Base-by-base conservation (phyloP, 441 rosid genomes). In the Croton laevigatus region DNA sequence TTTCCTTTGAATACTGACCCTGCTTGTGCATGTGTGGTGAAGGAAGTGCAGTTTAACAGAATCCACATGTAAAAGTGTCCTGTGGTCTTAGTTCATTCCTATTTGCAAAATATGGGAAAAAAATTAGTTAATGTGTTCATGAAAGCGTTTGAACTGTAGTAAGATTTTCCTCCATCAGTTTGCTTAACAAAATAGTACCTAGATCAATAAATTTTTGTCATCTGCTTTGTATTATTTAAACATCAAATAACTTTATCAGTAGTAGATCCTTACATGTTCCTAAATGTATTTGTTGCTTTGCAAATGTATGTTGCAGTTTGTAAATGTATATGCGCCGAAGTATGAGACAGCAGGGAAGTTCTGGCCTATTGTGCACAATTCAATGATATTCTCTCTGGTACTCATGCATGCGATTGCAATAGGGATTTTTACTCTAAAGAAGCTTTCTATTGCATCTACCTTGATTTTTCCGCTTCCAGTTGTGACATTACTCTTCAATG, bases 351-450 rank as follows among this genome's bases (percentile, higher is more conserved):
- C 86, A 0, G 99, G 99, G 70, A 87, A 86, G 80, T 92, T 90
- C 81, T 91, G 99, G 99, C 99, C 99, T 4, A 92, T 87, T 59
- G 90, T 87, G 66, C 97, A 94, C 85, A 87, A 94, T 73, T 87
- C 96, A 0, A 86, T 85, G 93, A 86, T 94, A 79, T 94, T 92
- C 80, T 90, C 98, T 65, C 85, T 94, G 66, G 83, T 94, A 52
- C 91, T 94, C 46, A 92, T 94, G 97, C 99, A 94, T 42, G 90
- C 87, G 48, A 92, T 94, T 59, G 99, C 98, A 42, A 75, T 90
- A 51, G 99, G 99, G 65, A 76, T 92, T 20, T 94, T 94, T 75
- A 84, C 91, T 0, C 65, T 86, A 68, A 94, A 94, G 87, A 89
- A 90, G 81, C 90, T 92, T 74, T 69, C 96, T 57, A 71, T 82